phyloP scores from a whole-genome alignment of 139 green algal species.

The Edaphochlamys debaryana region DNA sequence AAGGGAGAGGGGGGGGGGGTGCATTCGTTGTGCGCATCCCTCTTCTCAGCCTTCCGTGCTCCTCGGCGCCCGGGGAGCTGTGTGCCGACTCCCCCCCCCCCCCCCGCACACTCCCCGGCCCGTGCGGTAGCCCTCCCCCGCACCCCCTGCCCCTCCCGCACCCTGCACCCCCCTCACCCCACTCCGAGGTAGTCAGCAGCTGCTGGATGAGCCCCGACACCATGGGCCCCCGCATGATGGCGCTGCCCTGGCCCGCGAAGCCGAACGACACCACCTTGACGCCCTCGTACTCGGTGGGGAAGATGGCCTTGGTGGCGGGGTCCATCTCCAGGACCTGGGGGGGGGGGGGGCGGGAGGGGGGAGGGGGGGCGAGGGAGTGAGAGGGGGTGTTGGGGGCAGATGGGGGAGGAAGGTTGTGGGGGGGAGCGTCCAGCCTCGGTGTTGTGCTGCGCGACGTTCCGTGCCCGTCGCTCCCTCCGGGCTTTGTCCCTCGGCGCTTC shows the following conservation, averaged over 20 bases:
- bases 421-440: too few relatives aligned
- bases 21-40: too few relatives aligned
- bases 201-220: conserved; percentile 96
- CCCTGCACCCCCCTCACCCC: conserved; percentile 66
- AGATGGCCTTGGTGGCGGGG: conserved; percentile 81
- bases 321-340: conserved; percentile 80
- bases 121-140: neutral
- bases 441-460: too few relatives aligned
- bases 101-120: neutral
- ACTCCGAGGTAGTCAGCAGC: conserved; percentile 91
- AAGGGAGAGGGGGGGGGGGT: neutral
- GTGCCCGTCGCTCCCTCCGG: too few relatives aligned
- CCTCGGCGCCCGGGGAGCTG: too few relatives aligned
- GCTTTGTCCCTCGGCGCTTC: too few relatives aligned
- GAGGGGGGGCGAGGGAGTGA: neutral
- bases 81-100: too few relatives aligned
- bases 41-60: too few relatives aligned
- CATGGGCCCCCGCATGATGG: conserved; percentile 99
- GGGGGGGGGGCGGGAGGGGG: too few relatives aligned
- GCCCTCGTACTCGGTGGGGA: conserved; percentile 87
- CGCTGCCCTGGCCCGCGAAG: conserved; percentile 94
- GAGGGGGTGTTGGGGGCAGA: too few relatives aligned
- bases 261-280: conserved; percentile 98
- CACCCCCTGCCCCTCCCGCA: neutral
- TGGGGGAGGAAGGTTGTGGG: neutral